These are phyloP conservation scores for Gossypium stocksii DNA, from an alignment of 345 rosid genomes.

Conservation along the genomic window DNA sequence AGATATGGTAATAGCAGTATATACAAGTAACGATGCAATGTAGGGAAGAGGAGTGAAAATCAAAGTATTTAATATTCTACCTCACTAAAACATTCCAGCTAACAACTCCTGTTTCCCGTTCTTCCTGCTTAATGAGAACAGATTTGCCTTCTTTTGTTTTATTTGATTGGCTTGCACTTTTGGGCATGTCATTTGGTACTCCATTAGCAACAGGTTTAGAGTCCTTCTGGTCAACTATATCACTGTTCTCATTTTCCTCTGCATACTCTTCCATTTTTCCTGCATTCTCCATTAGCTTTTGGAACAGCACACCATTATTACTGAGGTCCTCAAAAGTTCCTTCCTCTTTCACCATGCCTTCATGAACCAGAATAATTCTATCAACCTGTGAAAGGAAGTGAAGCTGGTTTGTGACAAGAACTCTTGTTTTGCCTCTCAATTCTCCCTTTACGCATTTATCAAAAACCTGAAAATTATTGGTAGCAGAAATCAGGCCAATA, in stretches of 20 bases:
- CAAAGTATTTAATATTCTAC: constrained; percentile 33
- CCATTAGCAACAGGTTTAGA: constrained; percentile 62
- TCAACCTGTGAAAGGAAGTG: constrained; percentile 98
- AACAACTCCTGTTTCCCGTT: constrained; percentile 92
- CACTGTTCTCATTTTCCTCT: constrained; percentile 61
- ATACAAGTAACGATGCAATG: neutral
- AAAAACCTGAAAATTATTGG: constrained; percentile 58
- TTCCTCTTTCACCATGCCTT: constrained; percentile 86
- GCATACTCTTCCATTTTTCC: constrained; percentile 95
- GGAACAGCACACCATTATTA: constrained; percentile 61
- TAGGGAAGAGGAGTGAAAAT: neutral
- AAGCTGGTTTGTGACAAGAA: constrained; percentile 98
- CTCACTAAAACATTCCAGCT: constrained; percentile 71
- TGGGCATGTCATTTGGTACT: constrained; percentile 34
- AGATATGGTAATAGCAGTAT: neutral
- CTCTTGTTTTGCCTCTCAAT: constrained; percentile 74
- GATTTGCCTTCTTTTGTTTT: constrained; percentile 71
- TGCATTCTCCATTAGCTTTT: constrained; percentile 96
- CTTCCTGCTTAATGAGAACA: constrained; percentile 93
- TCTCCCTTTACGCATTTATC: constrained; percentile 90
- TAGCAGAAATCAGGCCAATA: constrained; percentile 6
- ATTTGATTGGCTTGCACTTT: constrained; percentile 30
- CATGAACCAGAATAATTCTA: constrained; percentile 84
- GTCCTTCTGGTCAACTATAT: constrained; percentile 37
- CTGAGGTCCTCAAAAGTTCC: constrained; percentile 93